Percentiles rank a stretch among this genome's conserved stretches.
These are phyloP conservation scores for Orbilia brochopaga DNA, from an alignment of 2,329 filamentous ascomycete species.

Conservation along the genomic window DNA sequence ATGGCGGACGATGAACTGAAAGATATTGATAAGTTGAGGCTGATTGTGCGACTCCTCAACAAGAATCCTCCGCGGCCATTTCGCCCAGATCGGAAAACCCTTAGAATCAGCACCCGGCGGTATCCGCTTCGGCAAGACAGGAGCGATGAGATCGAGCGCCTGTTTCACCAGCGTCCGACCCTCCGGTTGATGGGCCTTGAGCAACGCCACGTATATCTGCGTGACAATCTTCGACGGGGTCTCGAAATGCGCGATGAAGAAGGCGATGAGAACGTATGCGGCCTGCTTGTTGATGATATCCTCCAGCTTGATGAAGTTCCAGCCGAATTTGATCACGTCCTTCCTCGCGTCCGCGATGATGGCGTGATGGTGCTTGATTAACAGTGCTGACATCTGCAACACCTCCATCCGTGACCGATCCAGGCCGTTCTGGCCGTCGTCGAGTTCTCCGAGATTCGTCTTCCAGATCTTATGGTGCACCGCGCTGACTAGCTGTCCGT, in stretches of 20 bases:
- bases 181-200: conserved; percentile 94
- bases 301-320: conserved; percentile 97
- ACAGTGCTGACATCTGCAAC: conserved; percentile 88
- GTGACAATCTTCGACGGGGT: conserved; percentile 94
- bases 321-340: conserved; percentile 98
- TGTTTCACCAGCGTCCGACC: conserved; percentile 90
- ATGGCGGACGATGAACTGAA: conserved; percentile 92
- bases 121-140: conserved; percentile 85
- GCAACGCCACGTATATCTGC: conserved; percentile 88
- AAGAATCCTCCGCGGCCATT: conserved; percentile 85
- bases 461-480: conserved; percentile 95
- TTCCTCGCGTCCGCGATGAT: conserved; percentile 91
- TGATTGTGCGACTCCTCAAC: conserved; percentile 93
- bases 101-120: conserved; percentile 70
- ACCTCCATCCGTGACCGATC: conserved; percentile 97
- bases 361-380: conserved; percentile 91
- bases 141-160: conserved; percentile 91
- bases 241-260: conserved; percentile 96
- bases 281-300: conserved; percentile 99
- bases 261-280: conserved; percentile 93
- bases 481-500: conserved; percentile 83
- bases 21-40: conserved; percentile 95
- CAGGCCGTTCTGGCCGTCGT: conserved; percentile 83
- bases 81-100: conserved; percentile 81
- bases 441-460: conserved; percentile 78